A percentile compares a stretch with the other conserved stretches of the same genome.
Conservation (phyloP, 306 rosid genomes). For the Cicer pinnatifidum region DNA sequence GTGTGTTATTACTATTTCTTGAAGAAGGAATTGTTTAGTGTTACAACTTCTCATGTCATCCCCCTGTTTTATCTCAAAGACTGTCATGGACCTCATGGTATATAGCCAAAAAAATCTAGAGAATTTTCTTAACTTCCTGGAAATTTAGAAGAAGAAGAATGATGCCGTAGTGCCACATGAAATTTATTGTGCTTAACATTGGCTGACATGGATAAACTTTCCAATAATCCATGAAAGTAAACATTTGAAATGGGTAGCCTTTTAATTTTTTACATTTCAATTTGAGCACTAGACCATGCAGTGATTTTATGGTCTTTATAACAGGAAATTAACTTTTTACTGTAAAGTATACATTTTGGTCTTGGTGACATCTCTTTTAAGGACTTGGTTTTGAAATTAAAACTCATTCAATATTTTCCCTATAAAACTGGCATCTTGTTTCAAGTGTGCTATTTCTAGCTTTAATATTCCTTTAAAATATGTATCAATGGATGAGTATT, state of each 20-base stretch:
- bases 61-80: slow-evolving; percentile 4
- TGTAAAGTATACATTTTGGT: neutral
- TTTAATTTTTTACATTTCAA: neutral
- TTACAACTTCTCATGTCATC: slow-evolving; percentile 1
- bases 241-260: neutral
- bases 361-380: neutral
- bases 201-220: neutral
- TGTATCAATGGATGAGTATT: neutral
- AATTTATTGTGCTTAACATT: neutral
- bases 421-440: neutral
- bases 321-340: neutral
- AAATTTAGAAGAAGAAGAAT: neutral
- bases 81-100: neutral
- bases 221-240: neutral
- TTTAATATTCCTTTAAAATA: neutral
- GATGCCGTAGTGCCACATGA: neutral
- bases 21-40: slow-evolving; percentile 3
- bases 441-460: neutral
- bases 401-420: neutral
- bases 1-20: neutral
- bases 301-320: neutral
- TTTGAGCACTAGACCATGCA: neutral
- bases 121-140: neutral
- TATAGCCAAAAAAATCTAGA: neutral
- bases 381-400: slow-evolving; percentile 5